These are phyloP conservation scores for Pluteus cervinus DNA, from an alignment of 768 basidiomycete genomes.

Conservation along the genomic window DNA sequence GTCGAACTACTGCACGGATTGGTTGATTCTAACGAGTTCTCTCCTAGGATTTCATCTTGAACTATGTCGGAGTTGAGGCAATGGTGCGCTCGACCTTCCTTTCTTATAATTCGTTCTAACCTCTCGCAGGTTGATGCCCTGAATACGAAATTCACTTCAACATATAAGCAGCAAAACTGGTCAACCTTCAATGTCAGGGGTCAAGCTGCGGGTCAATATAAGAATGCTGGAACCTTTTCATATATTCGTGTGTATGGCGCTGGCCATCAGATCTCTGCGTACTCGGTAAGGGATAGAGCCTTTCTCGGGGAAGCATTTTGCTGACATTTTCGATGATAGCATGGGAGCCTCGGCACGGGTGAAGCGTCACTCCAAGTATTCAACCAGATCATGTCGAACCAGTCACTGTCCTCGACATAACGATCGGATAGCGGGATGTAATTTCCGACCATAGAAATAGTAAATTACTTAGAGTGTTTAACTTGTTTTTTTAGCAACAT, in stretches of 20 bases:
- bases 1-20: slow-evolving; percentile 9
- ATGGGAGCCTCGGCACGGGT: slow-evolving; percentile 27
- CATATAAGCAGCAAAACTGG: slow-evolving; percentile 37
- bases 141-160: slow-evolving; percentile 36
- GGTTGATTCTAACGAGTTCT: not conserved
- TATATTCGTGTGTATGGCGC: slow-evolving; percentile 47
- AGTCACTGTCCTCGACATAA: slow-evolving; percentile 14
- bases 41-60: slow-evolving; percentile 45
- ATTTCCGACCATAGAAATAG: too few relatives aligned
- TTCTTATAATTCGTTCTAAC: not conserved
- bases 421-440: too few relatives aligned
- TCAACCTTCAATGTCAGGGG: slow-evolving; percentile 45
- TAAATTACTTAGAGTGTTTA: too few relatives aligned
- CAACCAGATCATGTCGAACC: slow-evolving; percentile 30
- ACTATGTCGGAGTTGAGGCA: slow-evolving; percentile 49
- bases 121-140: slow-evolving; percentile 35
- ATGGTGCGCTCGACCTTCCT: slow-evolving; percentile 31
- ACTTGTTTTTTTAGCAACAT: too few relatives aligned
- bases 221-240: slow-evolving; percentile 53
- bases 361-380: slow-evolving; percentile 41
- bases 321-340: slow-evolving; percentile 13
- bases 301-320: too few relatives aligned
- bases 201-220: slow-evolving; percentile 42
- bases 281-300: slow-evolving; percentile 28
- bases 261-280: slow-evolving; percentile 43